Evolutionary conservation across 106 monocot genomes (phyloP), one percentile per base, ranked within the genome.

Genomic region (Triglochin maritima): DNA sequence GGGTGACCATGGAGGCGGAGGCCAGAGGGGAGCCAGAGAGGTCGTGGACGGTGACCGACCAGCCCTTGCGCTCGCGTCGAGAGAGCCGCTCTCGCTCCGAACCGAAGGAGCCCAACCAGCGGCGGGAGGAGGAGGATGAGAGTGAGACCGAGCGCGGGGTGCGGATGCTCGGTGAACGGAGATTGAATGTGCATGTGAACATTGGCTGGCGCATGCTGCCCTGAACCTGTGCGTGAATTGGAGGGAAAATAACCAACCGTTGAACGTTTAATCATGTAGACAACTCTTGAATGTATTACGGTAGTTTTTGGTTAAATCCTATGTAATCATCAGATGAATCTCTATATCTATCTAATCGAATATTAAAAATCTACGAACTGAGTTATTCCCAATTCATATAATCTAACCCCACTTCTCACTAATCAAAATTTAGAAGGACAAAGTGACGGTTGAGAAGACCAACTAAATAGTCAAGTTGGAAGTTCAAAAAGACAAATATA

Each of bases 11-110:
- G 4, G 90, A 95, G 2, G 95, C 95, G 44, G 87, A 68, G 16
- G 95, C 95, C 15, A 87, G 90, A 0, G 90, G 84, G 0, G 94
- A 86, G 16, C 94, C 94, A 13, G 87, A 85, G 50, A 95, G 87
- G 69, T 90, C 95, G 73, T 95, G 95, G 17, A 95, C 84, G 0
- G 90, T 95, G 5, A 90, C 69, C 4, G 82, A 81, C 95, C 95
- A 90, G 4, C 90, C 95, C 47, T 90, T 90, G 9, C 95, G 68
- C 67, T 95, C 95, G 73, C 73, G 87, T 2, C 14, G 62, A 12
- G 63, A 45, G 41, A 2, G 5, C 1, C 82, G 68, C 63, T 88
- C 88, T 17, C 80, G 63, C 16, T 85, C 91, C 9, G 82, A 74
- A 62, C 82, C 78, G 9, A 89, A 83, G 13, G 86, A 71, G 4